Conservation (phyloP, 371 early-diverging fungal species). For the Syncephalastrum monosporum region DNA sequence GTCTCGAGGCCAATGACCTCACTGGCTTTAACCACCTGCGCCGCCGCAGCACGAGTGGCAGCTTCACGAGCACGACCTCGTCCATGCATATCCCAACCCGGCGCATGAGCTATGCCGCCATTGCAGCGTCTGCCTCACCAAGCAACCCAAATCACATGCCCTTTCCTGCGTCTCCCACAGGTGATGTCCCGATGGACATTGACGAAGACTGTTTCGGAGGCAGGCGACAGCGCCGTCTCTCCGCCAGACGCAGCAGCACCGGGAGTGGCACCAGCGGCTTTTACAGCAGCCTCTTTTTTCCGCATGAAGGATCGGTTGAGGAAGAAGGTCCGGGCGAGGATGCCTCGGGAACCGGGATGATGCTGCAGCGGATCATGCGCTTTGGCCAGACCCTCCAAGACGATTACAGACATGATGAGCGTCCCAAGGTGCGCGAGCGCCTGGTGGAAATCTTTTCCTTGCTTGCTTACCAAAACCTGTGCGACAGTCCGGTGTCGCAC, state of each 20-base stretch:
- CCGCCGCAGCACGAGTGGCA: conserved; percentile 10
- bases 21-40: not conserved
- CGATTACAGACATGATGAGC: conserved; percentile 61
- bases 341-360: conserved; percentile 8
- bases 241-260: conserved; percentile 15
- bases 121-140: conserved; percentile 31
- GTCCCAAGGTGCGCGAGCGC: conserved; percentile 24
- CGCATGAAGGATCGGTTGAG: conserved; percentile 14
- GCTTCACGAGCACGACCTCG: conserved; percentile 1
- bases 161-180: conserved; percentile 12
- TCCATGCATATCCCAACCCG: conserved; percentile 18
- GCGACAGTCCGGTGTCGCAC: conserved; percentile 52
- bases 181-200: not conserved
- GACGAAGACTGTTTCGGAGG: conserved; percentile 2
- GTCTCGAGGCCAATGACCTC: not conserved
- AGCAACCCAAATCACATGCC: conserved; percentile 7
- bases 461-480: conserved; percentile 73
- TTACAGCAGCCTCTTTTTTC: conserved; percentile 3
- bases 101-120: conserved; percentile 35
- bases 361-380: conserved; percentile 51
- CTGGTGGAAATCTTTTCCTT: conserved; percentile 69
- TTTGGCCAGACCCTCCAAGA: conserved; percentile 76
- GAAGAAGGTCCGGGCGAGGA: conserved; percentile 21
- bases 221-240: conserved; percentile 12
- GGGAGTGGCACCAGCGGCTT: conserved; percentile 10